Base-by-base conservation (phyloP, 2,329 filamentous ascomycete species). In the Pyricularia sp. region DNA sequence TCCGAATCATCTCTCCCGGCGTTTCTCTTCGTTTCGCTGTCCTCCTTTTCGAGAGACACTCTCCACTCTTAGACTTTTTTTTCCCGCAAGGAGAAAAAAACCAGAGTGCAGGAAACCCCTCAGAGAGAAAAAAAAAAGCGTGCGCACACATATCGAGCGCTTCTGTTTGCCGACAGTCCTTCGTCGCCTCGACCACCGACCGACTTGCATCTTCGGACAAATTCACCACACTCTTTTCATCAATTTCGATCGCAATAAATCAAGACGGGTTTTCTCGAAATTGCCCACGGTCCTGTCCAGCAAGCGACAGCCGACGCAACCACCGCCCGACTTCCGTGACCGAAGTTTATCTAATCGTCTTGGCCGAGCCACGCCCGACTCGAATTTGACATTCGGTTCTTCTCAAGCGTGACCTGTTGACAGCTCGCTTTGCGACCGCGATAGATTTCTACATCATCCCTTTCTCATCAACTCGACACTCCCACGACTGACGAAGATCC, bases 401-500 rank as follows among this genome's bases (percentile, higher is more conserved):
- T 42, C 9, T 6, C 14, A 36, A 20, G 42, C 42, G 42, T 50
- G 42, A 50, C 42, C 42, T 50, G 42, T 50, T 50, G 42, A n/a
- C 42, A 50, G 42, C 42, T 50, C 14, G 42, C 42, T 50, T 30
- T 65, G 23, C 67, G 42, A 63, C 61, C 30, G 20, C 36, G 23
- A 55, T 30, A 58, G 3, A 50, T 50, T 36, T 50, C 42, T 50
- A 50, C 17, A 50, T n/a, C 42, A 50, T 50, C 42, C 20, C 17
- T 50, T 50, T 50, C 42, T 50, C 42, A 50, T n/a, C 42, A 50
- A 50, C 42, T n/a, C 65, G 55, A 25, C 65, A 31, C 42, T 69
- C 68, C 61, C 64, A 71, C 70, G 68, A 70, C 63, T 61, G 61
- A 69, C 76, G 73, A 75, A 73, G 74, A 74, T 50, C 42, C 42